Conservation (phyloP, 495 filamentous ascomycete genomes). For the Aspergillus saccharolyticus region DNA sequence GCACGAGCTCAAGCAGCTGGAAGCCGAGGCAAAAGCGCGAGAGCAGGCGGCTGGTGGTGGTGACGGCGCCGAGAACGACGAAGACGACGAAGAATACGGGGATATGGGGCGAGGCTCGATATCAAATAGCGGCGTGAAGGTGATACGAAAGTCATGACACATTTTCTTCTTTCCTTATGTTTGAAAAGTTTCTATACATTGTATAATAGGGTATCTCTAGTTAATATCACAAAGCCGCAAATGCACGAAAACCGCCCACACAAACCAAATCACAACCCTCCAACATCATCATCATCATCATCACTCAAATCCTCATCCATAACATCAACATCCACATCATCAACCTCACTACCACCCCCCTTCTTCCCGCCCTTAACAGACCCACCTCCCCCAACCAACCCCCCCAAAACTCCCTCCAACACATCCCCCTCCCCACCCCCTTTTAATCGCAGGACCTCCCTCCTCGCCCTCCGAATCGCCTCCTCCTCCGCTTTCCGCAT, state of each 20-base stretch:
- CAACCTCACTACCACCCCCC: conserved; percentile 7
- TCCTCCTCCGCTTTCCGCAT: conserved; percentile 90
- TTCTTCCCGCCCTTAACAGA: neutral
- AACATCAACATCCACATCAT: conserved; percentile 25
- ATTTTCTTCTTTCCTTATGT: neutral
- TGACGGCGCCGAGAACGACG: conserved; percentile 9
- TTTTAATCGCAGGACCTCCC: conserved; percentile 52
- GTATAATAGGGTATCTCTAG: conserved; percentile 41
- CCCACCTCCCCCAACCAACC: conserved; percentile 26
- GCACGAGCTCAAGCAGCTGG: conserved; percentile 63
- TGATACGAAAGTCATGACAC: conserved; percentile 40
- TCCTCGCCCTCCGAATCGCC: conserved; percentile 68
- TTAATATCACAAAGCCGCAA: conserved; percentile 18
- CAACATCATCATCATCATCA: conserved; percentile 30
- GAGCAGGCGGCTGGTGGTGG: conserved; percentile 20
- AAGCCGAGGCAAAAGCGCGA: conserved; percentile 51
- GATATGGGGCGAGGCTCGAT: conserved; percentile 26
- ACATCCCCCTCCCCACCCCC: conserved; percentile 48
- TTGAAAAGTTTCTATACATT: conserved; percentile 9
- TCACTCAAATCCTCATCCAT: conserved; percentile 47
- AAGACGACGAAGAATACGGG: conserved; percentile 35
- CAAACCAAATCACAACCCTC: conserved; percentile 7
- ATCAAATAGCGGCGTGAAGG: conserved; percentile 43
- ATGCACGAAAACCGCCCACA: conserved; percentile 4
- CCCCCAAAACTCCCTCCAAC: conserved; percentile 30